These are phyloP conservation scores for Kazachstania taianensis DNA, from an alignment of 805 yeast genomes.

Conservation along the genomic window DNA sequence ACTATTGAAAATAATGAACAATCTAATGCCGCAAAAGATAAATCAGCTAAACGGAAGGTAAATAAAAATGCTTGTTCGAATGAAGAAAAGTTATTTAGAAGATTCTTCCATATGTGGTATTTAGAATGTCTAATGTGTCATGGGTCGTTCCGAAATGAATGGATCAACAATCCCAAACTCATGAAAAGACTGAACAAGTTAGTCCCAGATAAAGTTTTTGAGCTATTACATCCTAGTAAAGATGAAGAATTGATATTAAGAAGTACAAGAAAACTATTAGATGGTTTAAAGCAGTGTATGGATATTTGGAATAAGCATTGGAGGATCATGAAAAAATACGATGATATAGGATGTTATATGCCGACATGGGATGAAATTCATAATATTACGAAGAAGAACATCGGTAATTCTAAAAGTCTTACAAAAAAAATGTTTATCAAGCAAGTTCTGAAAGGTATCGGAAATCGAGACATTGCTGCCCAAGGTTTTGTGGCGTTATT, in stretches of 20 bases:
- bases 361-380: slow-evolving; percentile 38
- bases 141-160: slow-evolving; percentile 57
- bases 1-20: slow-evolving; percentile 18
- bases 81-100: slow-evolving; percentile 48
- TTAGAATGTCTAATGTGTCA: slow-evolving; percentile 53
- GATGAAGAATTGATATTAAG: slow-evolving; percentile 31
- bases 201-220: slow-evolving; percentile 39
- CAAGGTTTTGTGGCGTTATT: slow-evolving; percentile 79
- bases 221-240: slow-evolving; percentile 40
- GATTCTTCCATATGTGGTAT: slow-evolving; percentile 46
- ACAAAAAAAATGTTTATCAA: slow-evolving; percentile 35
- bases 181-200: slow-evolving; percentile 33
- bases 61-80: slow-evolving; percentile 33
- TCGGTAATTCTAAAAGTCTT: slow-evolving; percentile 20
- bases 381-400: slow-evolving; percentile 6
- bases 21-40: slow-evolving; percentile 12
- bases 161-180: slow-evolving; percentile 51
- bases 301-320: slow-evolving; percentile 49
- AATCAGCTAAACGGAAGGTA: slow-evolving; percentile 9
- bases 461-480: slow-evolving; percentile 70
- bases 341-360: slow-evolving; percentile 31
- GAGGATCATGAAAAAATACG: slow-evolving; percentile 32
- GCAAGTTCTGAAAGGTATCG: slow-evolving; percentile 39
- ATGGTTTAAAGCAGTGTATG: slow-evolving; percentile 63
- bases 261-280: slow-evolving; percentile 58